Conservation (phyloP, 2,329 filamentous ascomycete genomes). For the Blastomyces gilchristii region DNA sequence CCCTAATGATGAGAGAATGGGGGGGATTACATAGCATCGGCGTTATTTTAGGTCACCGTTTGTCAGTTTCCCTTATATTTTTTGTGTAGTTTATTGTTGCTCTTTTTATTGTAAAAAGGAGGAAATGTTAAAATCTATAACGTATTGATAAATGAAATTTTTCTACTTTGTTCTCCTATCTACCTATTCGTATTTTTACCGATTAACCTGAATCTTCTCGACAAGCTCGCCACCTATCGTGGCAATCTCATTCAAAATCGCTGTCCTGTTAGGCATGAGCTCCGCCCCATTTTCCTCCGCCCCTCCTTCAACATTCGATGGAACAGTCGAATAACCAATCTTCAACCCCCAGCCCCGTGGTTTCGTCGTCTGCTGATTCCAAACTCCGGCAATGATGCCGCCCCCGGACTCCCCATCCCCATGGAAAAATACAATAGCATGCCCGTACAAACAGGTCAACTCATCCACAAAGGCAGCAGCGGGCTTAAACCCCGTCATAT, state of each 20-base stretch:
- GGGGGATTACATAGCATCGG: constrained; percentile 7
- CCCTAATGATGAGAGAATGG: neutral
- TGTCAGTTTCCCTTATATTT: neutral
- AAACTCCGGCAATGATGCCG: constrained; percentile 52
- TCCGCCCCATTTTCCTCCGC: constrained; percentile 14
- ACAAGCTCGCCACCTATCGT: constrained; percentile 55
- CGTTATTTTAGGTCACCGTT: constrained; percentile 10
- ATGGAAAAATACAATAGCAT: constrained; percentile 69
- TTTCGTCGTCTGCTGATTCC: constrained; percentile 45
- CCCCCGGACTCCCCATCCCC: constrained; percentile 42
- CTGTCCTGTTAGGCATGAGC: constrained; percentile 30
- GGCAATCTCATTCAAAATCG: constrained; percentile 37
- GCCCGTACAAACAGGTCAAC: constrained; percentile 55
- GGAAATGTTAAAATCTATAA: neutral
- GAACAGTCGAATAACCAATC: constrained; percentile 28
- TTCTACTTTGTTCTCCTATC: neutral
- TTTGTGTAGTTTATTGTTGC: neutral
- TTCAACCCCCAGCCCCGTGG: constrained; percentile 29
- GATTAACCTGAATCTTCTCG: constrained; percentile 50
- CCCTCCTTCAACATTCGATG: constrained; percentile 12
- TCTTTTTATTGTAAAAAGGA: neutral
- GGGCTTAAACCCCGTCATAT: constrained; percentile 49
- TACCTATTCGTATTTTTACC: constrained; percentile 2
- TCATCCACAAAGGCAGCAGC: constrained; percentile 55
- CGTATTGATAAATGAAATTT: constrained; percentile 4